Evolutionary conservation across 1,139 yeast genomes (phyloP).

Genomic region (Pichiaceae sp.): DNA sequence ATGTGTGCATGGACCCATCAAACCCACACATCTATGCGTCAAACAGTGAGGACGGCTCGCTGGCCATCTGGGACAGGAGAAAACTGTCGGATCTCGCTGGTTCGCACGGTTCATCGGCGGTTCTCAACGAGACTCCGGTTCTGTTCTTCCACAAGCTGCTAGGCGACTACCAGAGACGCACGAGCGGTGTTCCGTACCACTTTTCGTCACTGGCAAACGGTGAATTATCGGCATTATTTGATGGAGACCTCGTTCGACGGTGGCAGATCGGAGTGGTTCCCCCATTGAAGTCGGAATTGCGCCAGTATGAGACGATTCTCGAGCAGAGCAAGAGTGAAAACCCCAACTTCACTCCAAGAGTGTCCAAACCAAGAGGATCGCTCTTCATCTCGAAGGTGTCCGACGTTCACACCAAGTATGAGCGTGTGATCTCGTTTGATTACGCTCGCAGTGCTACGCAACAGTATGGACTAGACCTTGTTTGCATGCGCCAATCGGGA

Average conservation of each 20-base stretch:
- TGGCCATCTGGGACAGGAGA: constrained; percentile 84
- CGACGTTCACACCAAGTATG: constrained; percentile 70
- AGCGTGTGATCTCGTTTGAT: constrained; percentile 78
- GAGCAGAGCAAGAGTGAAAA: constrained; percentile 13
- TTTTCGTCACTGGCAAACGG: constrained; percentile 62
- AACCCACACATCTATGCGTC: constrained; percentile 60
- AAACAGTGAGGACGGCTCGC: constrained; percentile 74
- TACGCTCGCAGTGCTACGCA: constrained; percentile 52
- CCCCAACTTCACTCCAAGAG: constrained; percentile 29
- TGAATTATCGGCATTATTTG: constrained; percentile 74
- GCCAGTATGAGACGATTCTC: constrained; percentile 13
- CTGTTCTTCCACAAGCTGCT: constrained; percentile 60
- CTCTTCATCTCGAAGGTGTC: constrained; percentile 70
- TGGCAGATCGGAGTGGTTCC: constrained; percentile 73
- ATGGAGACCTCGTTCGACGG: constrained; percentile 69
- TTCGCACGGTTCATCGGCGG: constrained; percentile 11
- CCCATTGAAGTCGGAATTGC: constrained; percentile 19
- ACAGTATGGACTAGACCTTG: constrained; percentile 31
- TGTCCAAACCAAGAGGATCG: constrained; percentile 35
- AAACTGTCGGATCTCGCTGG: constrained; percentile 33
- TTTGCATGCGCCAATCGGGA: constrained; percentile 88
- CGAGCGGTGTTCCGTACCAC: constrained; percentile 50
- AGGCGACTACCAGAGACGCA: constrained; percentile 53
- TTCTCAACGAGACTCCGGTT: constrained; percentile 47
- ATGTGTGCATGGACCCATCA: constrained; percentile 63